Base-by-base conservation (phyloP, 371 early-diverging fungal species). In the Smittium culicis region DNA sequence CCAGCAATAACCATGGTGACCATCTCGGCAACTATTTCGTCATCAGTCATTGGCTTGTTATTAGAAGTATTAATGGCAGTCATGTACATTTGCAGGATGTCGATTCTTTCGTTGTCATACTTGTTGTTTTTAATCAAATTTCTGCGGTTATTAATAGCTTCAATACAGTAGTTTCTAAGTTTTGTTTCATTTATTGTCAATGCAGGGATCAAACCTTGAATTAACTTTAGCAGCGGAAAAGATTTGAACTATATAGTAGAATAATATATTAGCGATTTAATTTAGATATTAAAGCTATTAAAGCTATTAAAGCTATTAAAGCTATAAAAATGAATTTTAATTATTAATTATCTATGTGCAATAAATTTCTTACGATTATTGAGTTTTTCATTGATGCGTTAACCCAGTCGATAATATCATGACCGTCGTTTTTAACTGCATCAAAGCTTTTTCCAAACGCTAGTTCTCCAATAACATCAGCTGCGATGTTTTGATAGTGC, bases 61-160 rank as follows among this genome's bases (percentile, higher is more conserved):
- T 45, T 45, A 45, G 45, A 45, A 45, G 45, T 45, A 45, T 45
- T 45, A 20, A 20, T 45, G 5, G 78, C 72, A 11, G 71, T 75
- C 2, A 77, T 45, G 72, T 74, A 70, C 59, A 72, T 56, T 56
- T 77, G 78, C 57, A 77, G 61, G 31, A 78, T 45, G 34, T 77
- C 77, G 27, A 64, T 16, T 24, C 27, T 5, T 14, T 61, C 24
- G 54, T 5, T 16, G 27, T 61, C 64, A 31, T 14, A 11, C 29
- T 64, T 64, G 64, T 59, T 59, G n/a, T 5, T 59, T 59, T 59
- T 59, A 32, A 59, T 27, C 5, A 27, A 16, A 5, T 59, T 5
- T 5, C 60, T 5, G 5, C 60, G 5, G 11, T 59, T 32, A n/a
- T 59, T 59, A 59, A 59, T 59, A 16, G 60, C 28, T 16, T 59